A percentile compares a stretch with the other conserved stretches of the same genome.
Evolutionary conservation across 2,329 filamentous ascomycete genomes (phyloP).

Genomic region (Fulvia fulva): DNA sequence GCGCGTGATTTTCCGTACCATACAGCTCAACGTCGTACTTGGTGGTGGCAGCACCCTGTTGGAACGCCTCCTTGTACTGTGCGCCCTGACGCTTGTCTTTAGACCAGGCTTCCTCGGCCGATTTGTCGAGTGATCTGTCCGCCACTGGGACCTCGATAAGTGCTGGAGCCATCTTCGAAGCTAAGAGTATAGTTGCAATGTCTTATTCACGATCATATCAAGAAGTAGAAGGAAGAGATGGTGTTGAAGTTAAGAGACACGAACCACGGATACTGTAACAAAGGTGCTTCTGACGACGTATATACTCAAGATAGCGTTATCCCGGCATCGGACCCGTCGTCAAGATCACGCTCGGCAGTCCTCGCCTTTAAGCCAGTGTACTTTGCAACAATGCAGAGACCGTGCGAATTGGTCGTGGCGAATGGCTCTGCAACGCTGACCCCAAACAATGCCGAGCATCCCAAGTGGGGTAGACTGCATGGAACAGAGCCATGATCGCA

Average conservation of each 20-base stretch:
- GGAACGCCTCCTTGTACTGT: slow-evolving; percentile 43
- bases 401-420: neutral
- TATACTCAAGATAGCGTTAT: slow-evolving; percentile 16
- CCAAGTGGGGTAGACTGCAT: slow-evolving; percentile 12
- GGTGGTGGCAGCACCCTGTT: slow-evolving; percentile 40
- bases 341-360: slow-evolving; percentile 5
- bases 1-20: slow-evolving; percentile 51
- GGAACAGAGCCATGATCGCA: neutral
- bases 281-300: slow-evolving; percentile 8
- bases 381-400: neutral
- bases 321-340: slow-evolving; percentile 17
- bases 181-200: neutral
- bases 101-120: slow-evolving; percentile 23
- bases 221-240: neutral
- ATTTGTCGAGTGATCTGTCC: slow-evolving; percentile 20
- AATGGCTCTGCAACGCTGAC: slow-evolving; percentile 5
- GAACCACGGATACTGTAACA: neutral
- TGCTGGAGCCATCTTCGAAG: slow-evolving; percentile 40
- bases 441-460: slow-evolving; percentile 1
- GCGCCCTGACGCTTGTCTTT: slow-evolving; percentile 26
- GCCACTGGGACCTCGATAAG: slow-evolving; percentile 35
- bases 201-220: neutral
- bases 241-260: neutral
- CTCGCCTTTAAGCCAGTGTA: slow-evolving; percentile 13
- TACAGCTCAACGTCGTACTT: slow-evolving; percentile 51